Base-by-base conservation (phyloP, 2,329 filamentous ascomycete genomes). In the Colletotrichum karsti region DNA sequence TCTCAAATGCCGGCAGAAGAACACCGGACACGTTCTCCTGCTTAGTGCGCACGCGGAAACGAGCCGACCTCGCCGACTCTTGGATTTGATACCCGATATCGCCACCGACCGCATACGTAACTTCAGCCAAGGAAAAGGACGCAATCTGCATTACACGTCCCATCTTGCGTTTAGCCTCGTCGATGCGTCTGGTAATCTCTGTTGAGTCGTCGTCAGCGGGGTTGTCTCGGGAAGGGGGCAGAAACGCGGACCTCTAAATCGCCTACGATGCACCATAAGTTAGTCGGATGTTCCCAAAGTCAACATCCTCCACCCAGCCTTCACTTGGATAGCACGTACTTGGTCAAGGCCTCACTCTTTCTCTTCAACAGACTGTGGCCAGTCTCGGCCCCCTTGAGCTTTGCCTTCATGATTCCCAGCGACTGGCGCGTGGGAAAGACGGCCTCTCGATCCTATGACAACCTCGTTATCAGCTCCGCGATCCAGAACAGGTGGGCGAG, bases 121-220 rank as follows among this genome's bases (percentile, higher is more conserved):
- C 96, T 83, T 98, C 96, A 68, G 96, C 96, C 18, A 99, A 88
- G 46, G 95, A 98, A 83, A 99, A 98, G 50, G 96, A 95, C 42
- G 96, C 96, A 77, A 99, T 97, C 81, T 98, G 95, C 96, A 99
- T 99, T 39, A 99, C 96, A 35, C 95, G 90, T 65, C 96, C 96
- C 95, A 99, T 99, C 85, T 99, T 99, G 75, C 95, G 93, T 83
- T 99, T 99, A 44, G 96, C 96, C 81, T 99, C 96, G 84, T 99
- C 95, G 81, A 99, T 99, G 77, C 96, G 92, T 79, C 91, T 90
- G 55, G 96, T 98, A 76, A 99, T 99, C 76, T 99, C 96, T 93
- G 78, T 72, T 20, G 15, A 33, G 15, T 12, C 12, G 33, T 37
- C 18, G 44, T 63, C 28, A 57, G 58, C 20, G 24, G 15, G 10